Base-by-base conservation (phyloP, 441 rosid genomes). In the Arabidopsis lyrata region DNA sequence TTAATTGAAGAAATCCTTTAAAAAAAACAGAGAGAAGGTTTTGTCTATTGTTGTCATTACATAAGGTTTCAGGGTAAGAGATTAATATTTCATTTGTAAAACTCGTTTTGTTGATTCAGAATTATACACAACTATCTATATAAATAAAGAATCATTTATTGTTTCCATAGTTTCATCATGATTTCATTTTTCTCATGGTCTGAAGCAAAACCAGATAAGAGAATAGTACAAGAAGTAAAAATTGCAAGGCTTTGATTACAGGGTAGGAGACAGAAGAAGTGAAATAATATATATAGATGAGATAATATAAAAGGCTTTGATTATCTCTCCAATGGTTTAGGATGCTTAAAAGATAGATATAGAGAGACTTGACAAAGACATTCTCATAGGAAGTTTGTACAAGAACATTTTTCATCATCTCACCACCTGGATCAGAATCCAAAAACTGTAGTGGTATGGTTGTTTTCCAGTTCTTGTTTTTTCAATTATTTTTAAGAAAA, bases 361-460 rank as follows among this genome's bases (percentile, higher is more conserved):
- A 42, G 48, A 35, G 70, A 64, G 71, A 64, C 49, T 48, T 74
- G 53, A 66, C 77, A 38, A 56, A 48, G 71, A 74, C 44, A 74
- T 65, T 74, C 53, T 48, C 66, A 27, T 27, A 36, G 38, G 14
- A 88, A 63, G 66, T 83, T 89, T 86, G 85, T 61, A 82, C 86
- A 88, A 82, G 89, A 87, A 49, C 66, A 78, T 68, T 79, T 15
- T 76, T 49, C 92, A 96, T 80, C 83, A 86, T 83, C 78, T 83
- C 78, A 87, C 63, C 73, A 94, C 92, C 55, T 90, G 86, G 49
- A 75, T 73, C 61, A 5, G 50, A 36, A 73, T 56, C 65, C 71
- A 55, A 65, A 56, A 35, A 27, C 6, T 55, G 31, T 60, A 52
- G 14, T 34, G 34, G 31, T 64, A 64, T 44, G 47, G 47, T 64